These are phyloP conservation scores for Phytophthora hybrid DNA, from an alignment of 352 stramenopile species.

Conservation along the genomic window DNA sequence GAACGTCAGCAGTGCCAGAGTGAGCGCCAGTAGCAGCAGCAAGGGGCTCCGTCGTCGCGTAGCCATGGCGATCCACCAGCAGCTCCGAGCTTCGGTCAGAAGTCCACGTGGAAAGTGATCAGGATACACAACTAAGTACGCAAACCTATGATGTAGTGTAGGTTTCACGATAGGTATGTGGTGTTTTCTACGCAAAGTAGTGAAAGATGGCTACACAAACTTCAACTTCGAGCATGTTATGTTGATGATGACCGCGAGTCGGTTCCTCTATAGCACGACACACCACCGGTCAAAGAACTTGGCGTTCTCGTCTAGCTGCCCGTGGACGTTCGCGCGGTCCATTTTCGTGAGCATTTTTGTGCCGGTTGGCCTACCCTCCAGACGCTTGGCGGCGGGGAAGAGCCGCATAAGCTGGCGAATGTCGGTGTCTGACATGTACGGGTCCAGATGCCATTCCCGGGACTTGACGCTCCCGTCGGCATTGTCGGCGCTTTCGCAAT, in stretches of 20 bases:
- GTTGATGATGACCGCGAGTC: background rate
- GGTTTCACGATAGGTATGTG: constrained; percentile 9
- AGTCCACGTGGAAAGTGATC: constrained; percentile 41
- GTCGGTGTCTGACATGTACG: constrained; percentile 78
- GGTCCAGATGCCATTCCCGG: constrained; percentile 72
- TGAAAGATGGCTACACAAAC: constrained; percentile 12
- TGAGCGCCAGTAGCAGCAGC: constrained; percentile 38
- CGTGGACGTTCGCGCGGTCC: constrained; percentile 63
- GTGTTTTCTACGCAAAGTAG: constrained; percentile 1
- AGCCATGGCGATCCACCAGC: constrained; percentile 29
- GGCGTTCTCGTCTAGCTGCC: constrained; percentile 61
- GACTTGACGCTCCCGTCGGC: constrained; percentile 35
- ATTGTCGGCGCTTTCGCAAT: constrained; percentile 40
- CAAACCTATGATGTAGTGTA: background rate
- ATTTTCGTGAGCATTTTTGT: constrained; percentile 52
- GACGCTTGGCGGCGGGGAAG: constrained; percentile 45
- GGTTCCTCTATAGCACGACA: constrained; percentile 56
- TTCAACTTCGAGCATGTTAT: constrained; percentile 4
- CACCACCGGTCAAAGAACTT: constrained; percentile 79
- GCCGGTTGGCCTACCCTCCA: constrained; percentile 63
- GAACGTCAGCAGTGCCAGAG: constrained; percentile 44
- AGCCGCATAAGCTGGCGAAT: constrained; percentile 62
- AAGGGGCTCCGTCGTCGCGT: constrained; percentile 37
- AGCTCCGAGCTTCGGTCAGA: constrained; percentile 3
- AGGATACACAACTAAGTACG: constrained; percentile 14